Base-by-base conservation (phyloP, 148 eudicot species). In the Rhododendron kiyosumense region DNA sequence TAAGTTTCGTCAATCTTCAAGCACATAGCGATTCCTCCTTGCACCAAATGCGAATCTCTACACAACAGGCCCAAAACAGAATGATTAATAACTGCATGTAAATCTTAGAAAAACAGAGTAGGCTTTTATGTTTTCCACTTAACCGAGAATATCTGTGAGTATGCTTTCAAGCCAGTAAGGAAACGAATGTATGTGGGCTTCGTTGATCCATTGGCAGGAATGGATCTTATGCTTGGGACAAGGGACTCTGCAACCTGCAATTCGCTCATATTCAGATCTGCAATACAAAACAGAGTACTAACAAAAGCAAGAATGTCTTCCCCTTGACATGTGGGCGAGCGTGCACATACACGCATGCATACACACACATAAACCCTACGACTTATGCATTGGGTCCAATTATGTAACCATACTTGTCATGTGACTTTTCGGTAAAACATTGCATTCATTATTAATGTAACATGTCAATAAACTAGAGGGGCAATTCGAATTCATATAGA, bases 31-130 rank as follows among this genome's bases (percentile, higher is more conserved):
- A 71, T 96, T 96, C 84, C 98, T 93, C 84, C 99, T 91, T 32
- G 99, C 98, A 90, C 99, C 99, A 89, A 96, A 96, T 52, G 97
- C 95, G 26, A 96, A 69, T 85, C 99, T 94, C 99, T 96, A 89
- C 71, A 86, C 41, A 82, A 30, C 12, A 79, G 54, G 28, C 15
- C 26, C 74, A 34, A 77, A 74, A 43, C 13, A 71, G 8, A 22
- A 48, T 18, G 36, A 79, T 75, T n/a, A 88, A 59, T 59, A 30
- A 69, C 32, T 22, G 30, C 51, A 73, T 1, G n/a, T 24, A 63
- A 49, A 75, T 18, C 9, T 28, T 12, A 24, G 38, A 54, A 81
- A 36, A 10, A 13, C 48, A 81, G 24, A 57, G 11, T 30, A 32
- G 11, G 26, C 38, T 26, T 26, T 24, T 30, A 34, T 43, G 20